phyloP scores from a whole-genome alignment of 352 stramenopile genomes.

The Phytophthora fragariaefolia region DNA sequence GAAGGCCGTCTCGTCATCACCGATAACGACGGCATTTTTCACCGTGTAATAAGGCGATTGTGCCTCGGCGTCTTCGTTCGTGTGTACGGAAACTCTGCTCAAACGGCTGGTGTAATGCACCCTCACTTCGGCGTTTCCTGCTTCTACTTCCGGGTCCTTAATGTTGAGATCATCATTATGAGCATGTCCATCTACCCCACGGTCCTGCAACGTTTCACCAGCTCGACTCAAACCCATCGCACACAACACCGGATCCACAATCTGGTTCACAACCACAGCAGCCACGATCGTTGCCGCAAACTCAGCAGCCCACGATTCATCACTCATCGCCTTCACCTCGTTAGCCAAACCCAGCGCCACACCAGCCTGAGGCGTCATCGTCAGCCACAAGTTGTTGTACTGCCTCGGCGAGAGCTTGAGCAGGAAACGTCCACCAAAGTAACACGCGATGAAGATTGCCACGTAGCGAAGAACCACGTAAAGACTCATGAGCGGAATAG shows the following conservation, averaged over 20 bases:
- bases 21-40: constrained; percentile 62
- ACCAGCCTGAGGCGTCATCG: constrained; percentile 69
- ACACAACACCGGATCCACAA: constrained; percentile 68
- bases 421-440: constrained; percentile 61
- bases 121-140: neutral
- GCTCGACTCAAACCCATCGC: constrained; percentile 55
- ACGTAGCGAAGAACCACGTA: constrained; percentile 67
- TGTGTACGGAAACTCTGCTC: neutral
- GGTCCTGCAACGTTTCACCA: constrained; percentile 52
- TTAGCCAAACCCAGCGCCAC: constrained; percentile 68
- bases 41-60: constrained; percentile 56
- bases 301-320: constrained; percentile 59
- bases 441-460: constrained; percentile 69
- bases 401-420: constrained; percentile 59
- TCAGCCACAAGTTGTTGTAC: constrained; percentile 81
- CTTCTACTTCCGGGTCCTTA: neutral
- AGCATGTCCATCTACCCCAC: neutral
- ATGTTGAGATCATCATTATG: neutral
- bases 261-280: constrained; percentile 74
- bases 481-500: constrained; percentile 68
- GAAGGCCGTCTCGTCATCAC: constrained; percentile 68
- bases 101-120: neutral
- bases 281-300: constrained; percentile 71
- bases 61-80: constrained; percentile 32
- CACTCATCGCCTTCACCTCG: constrained; percentile 64